phyloP scores from a whole-genome alignment of 2,329 filamentous ascomycete genomes.

The Ceratocystis papillata region DNA sequence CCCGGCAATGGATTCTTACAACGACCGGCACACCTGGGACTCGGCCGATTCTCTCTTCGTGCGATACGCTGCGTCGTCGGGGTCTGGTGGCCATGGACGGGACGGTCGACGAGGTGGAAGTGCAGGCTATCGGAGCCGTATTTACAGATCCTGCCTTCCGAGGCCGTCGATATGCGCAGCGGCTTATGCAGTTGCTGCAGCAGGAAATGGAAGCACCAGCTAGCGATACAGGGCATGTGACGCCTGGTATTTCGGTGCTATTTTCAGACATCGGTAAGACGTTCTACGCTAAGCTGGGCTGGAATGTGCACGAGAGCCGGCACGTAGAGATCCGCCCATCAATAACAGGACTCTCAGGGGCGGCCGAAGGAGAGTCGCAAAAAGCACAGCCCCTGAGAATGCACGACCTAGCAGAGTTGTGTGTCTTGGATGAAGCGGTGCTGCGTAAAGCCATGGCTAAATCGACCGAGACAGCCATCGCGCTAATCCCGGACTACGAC shows the following conservation, averaged over 20 bases:
- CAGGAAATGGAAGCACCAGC: constrained; percentile 20
- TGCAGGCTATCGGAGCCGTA: constrained; percentile 71
- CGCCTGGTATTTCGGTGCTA: constrained; percentile 58
- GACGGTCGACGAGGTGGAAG: constrained; percentile 34
- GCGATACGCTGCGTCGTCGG: constrained; percentile 53
- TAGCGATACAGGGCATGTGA: constrained; percentile 29
- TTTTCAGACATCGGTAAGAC: constrained; percentile 78
- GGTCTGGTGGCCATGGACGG: constrained; percentile 33
- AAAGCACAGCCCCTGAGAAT: constrained; percentile 40
- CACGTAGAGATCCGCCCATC: constrained; percentile 55
- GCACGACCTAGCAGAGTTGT: constrained; percentile 50
- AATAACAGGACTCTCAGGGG: constrained; percentile 24
- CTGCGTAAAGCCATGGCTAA: constrained; percentile 45
- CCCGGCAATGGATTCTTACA: constrained; percentile 56
- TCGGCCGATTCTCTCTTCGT: constrained; percentile 50
- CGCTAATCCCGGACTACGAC: constrained; percentile 48
- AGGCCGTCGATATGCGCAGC: constrained; percentile 62
- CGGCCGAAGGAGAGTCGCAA: constrained; percentile 3
- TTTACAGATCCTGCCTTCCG: constrained; percentile 58
- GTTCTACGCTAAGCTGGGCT: constrained; percentile 70
- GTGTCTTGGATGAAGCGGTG: constrained; percentile 52
- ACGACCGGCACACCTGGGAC: constrained; percentile 29
- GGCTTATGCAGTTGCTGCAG: constrained; percentile 55
- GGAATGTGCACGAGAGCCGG: constrained; percentile 61
- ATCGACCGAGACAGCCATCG: constrained; percentile 35